Percentiles rank a stretch among this genome's conserved stretches.
phyloP scores from a whole-genome alignment of 768 basidiomycete genomes.

The Plicaturopsis crispa region DNA sequence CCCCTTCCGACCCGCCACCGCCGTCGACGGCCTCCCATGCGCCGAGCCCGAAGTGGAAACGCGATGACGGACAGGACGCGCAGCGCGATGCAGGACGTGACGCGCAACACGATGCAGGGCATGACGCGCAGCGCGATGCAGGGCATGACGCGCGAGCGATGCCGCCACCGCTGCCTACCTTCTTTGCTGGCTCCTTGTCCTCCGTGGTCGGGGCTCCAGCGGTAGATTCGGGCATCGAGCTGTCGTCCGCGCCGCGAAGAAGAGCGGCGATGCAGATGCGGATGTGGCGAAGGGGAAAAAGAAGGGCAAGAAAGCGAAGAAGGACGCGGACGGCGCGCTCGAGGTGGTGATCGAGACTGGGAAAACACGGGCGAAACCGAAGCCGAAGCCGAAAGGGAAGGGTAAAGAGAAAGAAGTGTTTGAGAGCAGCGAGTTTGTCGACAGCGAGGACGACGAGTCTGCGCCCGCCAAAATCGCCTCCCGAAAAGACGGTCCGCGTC shows the following conservation, averaged over 20 bases:
- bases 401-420: conserved; percentile 19
- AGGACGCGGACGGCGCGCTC: conserved; percentile 17
- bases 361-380: conserved; percentile 4
- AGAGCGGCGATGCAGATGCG: conserved; percentile 10
- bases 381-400: conserved; percentile 10
- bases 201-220: conserved; percentile 15
- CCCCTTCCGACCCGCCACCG: conserved; percentile 23
- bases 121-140: conserved; percentile 6
- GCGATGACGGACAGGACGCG: neutral
- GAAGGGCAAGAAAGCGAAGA: conserved; percentile 15
- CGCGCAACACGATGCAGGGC: conserved; percentile 6
- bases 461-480: conserved; percentile 18
- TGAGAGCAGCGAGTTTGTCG: conserved; percentile 32
- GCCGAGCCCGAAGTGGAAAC: neutral
- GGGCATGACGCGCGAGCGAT: conserved; percentile 1
- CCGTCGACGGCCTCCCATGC: conserved; percentile 2
- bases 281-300: conserved; percentile 14
- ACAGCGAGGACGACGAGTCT: conserved; percentile 20
- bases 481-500: conserved; percentile 32
- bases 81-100: conserved; percentile 5
- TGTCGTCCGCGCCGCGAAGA: conserved; percentile 19
- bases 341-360: conserved; percentile 10
- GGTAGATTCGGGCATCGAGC: conserved; percentile 21
- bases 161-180: conserved; percentile 29
- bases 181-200: conserved; percentile 40